Conservation (phyloP, 169 alveolate genomes). For the Toxoplasma gondii region DNA sequence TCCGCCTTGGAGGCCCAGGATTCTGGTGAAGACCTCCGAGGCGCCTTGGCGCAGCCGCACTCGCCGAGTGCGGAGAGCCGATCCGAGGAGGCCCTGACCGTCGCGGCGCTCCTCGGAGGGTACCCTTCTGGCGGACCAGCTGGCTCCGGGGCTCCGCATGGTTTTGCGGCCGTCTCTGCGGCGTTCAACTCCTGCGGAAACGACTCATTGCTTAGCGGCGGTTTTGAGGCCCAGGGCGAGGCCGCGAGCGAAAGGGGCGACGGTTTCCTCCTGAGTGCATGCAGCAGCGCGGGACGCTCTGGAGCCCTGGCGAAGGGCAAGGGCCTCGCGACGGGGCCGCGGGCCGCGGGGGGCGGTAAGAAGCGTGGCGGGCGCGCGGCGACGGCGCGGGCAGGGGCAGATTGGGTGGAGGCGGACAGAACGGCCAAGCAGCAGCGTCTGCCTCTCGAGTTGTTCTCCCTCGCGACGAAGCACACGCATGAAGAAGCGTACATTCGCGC, state of each 20-base stretch:
- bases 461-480: slow-evolving; percentile 18
- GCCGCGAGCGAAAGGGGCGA: neutral
- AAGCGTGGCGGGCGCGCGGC: slow-evolving; percentile 33
- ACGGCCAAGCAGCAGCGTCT: slow-evolving; percentile 21
- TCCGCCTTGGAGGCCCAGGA: neutral
- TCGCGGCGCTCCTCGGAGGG: neutral
- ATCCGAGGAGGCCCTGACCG: neutral
- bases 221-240: neutral
- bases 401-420: neutral
- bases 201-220: neutral
- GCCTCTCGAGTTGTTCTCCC: slow-evolving; percentile 21
- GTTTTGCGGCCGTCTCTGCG: neutral
- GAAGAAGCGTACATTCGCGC: slow-evolving; percentile 1
- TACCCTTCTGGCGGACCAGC: neutral
- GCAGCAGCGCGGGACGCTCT: neutral
- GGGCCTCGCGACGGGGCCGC: neutral
- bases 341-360: slow-evolving; percentile 15
- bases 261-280: neutral
- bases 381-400: neutral
- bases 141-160: neutral
- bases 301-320: neutral
- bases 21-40: neutral
- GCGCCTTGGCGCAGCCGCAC: neutral
- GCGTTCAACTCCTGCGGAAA: neutral
- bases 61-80: slow-evolving; percentile 13